Evolutionary conservation across 2,329 filamentous ascomycete genomes (phyloP).

Genomic region (Cladophialophora chaetospira): DNA sequence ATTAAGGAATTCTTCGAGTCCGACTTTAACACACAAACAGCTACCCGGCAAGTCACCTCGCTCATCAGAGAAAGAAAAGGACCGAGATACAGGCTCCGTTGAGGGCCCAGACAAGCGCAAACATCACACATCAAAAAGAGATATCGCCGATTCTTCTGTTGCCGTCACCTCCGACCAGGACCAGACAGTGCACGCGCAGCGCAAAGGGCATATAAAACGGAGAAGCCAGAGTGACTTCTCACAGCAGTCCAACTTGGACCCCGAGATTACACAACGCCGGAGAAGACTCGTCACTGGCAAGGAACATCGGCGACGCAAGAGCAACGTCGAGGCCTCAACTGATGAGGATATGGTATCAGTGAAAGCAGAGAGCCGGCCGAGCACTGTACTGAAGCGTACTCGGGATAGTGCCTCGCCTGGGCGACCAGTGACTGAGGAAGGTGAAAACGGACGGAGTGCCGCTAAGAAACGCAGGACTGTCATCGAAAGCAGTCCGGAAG

Average conservation of each 20-base stretch:
- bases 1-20: conserved; percentile 28
- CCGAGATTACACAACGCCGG: conserved; percentile 29
- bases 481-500: conserved; percentile 43
- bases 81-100: conserved; percentile 15
- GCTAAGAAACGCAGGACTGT: conserved; percentile 49
- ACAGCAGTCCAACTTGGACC: conserved; percentile 21
- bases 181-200: conserved; percentile 19
- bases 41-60: conserved; percentile 26
- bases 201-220: conserved; percentile 27
- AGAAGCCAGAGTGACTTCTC: conserved; percentile 34
- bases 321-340: conserved; percentile 37
- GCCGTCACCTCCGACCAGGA: conserved; percentile 35
- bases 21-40: conserved; percentile 29
- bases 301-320: conserved; percentile 31
- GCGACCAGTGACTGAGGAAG: conserved; percentile 16
- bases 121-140: conserved; percentile 12
- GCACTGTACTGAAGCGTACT: conserved; percentile 42
- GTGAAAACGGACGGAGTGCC: conserved; percentile 31
- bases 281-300: conserved; percentile 34
- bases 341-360: conserved; percentile 24
- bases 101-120: conserved; percentile 20
- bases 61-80: conserved; percentile 18
- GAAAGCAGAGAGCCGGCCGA: conserved; percentile 19
- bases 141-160: conserved; percentile 25
- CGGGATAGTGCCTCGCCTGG: conserved; percentile 47